A percentile compares a stretch with the other conserved stretches of the same genome.
phyloP scores from a whole-genome alignment of 805 yeast species.

The Yarrowia osloensis region DNA sequence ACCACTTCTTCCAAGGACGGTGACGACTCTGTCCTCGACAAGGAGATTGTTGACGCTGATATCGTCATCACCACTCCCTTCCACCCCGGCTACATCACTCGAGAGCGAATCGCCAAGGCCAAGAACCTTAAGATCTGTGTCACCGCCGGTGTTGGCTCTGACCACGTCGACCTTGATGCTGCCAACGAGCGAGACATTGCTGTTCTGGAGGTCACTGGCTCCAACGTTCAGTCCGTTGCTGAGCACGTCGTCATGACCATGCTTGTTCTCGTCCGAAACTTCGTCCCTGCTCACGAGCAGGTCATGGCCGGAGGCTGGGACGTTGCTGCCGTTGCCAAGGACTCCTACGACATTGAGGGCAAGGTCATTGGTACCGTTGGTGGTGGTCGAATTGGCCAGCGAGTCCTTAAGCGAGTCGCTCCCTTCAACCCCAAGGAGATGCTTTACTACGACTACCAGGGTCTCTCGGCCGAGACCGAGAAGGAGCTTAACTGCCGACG shows the following conservation, averaged over 20 bases:
- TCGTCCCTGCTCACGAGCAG: constrained; percentile 75
- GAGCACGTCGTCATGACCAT: constrained; percentile 80
- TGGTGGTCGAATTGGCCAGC: constrained; percentile 78
- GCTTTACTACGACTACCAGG: constrained; percentile 74
- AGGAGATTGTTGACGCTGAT: constrained; percentile 69
- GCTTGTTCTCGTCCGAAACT: constrained; percentile 69
- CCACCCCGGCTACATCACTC: constrained; percentile 5
- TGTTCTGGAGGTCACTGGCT: constrained; percentile 81
- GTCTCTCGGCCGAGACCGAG: constrained; percentile 51
- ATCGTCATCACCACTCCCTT: constrained; percentile 48
- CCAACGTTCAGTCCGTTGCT: constrained; percentile 77
- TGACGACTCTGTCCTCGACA: constrained; percentile 47
- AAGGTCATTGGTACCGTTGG: constrained; percentile 73
- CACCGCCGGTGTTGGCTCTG: constrained; percentile 83
- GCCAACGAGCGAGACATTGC: constrained; percentile 61
- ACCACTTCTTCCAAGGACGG: constrained; percentile 73
- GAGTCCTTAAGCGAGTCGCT: constrained; percentile 68
- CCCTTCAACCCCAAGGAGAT: constrained; percentile 76
- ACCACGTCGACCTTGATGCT: constrained; percentile 67
- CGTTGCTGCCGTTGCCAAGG: constrained; percentile 73
- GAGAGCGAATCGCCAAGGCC: constrained; percentile 60
- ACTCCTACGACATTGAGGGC: constrained; percentile 72
- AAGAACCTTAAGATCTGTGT: constrained; percentile 63
- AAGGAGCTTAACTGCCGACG: constrained; percentile 55
- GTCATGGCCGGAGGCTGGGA: constrained; percentile 67